Percentiles rank a stretch among this genome's conserved stretches.
phyloP scores from a whole-genome alignment of 176 grass and related monocot genomes.

The barley (Hordeum vulgare) region MorexV3_pseudomolecules_assembly NC_058520.1:128987270-128987769 shows the following conservation, averaged over 20 bases:
- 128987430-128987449: background rate
- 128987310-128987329: background rate
- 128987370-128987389: background rate
- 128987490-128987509: background rate
- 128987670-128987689: background rate
- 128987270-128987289: background rate
- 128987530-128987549: too few species aligned
- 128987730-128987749: slow-evolving; percentile 5
- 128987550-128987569: too few species aligned
- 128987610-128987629: too few species aligned
- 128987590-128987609: too few species aligned
- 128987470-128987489: background rate
- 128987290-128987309: background rate
- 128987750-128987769: background rate
- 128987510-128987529: too few species aligned
- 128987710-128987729: background rate
- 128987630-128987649: background rate
- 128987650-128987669: background rate
- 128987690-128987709: background rate
- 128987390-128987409: background rate
- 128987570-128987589: too few species aligned
- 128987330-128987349: background rate
- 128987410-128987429: background rate
- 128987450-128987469: background rate
- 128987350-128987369: background rate